phyloP scores from a whole-genome alignment of 768 basidiomycete genomes.

The Lactifluus volemus region DNA sequence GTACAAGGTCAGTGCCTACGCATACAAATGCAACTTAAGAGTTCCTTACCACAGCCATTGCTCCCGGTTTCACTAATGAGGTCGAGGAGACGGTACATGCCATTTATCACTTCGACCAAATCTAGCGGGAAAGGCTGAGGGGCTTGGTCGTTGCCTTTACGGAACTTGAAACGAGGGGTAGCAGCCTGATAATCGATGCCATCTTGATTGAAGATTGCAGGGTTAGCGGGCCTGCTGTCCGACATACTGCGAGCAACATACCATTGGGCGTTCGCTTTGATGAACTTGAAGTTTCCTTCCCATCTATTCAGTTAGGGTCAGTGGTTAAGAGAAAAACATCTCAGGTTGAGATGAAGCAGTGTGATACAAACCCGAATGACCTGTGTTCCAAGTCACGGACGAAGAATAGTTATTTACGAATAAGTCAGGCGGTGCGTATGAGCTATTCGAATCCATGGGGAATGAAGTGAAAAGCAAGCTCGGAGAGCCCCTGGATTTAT shows the following conservation, averaged over 20 bases:
- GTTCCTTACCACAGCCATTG: slow-evolving; percentile 40
- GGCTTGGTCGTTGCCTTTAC: not conserved
- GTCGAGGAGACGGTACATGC: slow-evolving; percentile 45
- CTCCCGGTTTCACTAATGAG: slow-evolving; percentile 42
- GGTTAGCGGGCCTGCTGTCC: not conserved
- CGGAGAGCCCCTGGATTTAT: no score
- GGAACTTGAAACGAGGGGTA: not conserved
- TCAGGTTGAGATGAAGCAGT: not conserved
- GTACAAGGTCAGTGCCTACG: not conserved
- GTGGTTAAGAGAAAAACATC: not conserved
- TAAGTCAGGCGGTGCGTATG: not conserved
- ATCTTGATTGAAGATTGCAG: not conserved
- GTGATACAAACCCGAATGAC: not conserved
- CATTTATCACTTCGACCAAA: slow-evolving; percentile 26
- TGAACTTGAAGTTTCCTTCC: not conserved
- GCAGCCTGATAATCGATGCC: not conserved
- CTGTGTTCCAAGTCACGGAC: not conserved
- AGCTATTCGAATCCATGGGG: not conserved
- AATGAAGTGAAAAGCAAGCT: not conserved
- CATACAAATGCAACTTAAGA: not conserved
- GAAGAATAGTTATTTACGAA: not conserved
- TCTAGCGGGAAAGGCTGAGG: not conserved
- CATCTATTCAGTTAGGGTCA: not conserved
- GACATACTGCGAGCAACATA: not conserved
- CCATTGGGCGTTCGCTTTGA: not conserved